phyloP scores from a whole-genome alignment of 148 eudicot genomes.

The Spergularia marina region DNA sequence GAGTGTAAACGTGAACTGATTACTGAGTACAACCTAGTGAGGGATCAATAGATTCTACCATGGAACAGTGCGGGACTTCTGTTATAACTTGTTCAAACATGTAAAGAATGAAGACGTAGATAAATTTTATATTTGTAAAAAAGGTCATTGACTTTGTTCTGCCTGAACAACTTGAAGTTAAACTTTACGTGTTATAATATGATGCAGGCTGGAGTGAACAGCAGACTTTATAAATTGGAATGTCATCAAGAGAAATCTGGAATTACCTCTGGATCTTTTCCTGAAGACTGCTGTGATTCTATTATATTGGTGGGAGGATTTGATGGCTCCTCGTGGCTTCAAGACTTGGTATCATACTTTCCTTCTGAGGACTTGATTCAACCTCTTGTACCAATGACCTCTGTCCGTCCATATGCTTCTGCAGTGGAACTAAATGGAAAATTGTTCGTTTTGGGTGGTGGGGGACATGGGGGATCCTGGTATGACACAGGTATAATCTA shows the following conservation, averaged over 20 bases:
- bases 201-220: slow-evolving; percentile 50
- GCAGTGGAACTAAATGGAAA: slow-evolving; percentile 43
- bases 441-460: slow-evolving; percentile 61
- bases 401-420: slow-evolving; percentile 42
- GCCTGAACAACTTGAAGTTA: neutral
- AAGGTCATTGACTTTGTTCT: neutral
- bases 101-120: neutral
- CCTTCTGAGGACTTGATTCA: slow-evolving; percentile 37
- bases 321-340: slow-evolving; percentile 58
- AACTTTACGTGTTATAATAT: neutral
- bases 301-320: slow-evolving; percentile 59
- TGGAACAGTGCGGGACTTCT: neutral
- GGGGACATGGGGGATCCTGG: slow-evolving; percentile 39
- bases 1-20: neutral
- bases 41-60: too few relatives aligned
- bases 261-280: neutral
- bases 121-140: neutral
- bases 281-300: slow-evolving; percentile 13
- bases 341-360: slow-evolving; percentile 39
- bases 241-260: slow-evolving; percentile 9
- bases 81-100: neutral
- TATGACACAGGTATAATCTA: slow-evolving; percentile 51
- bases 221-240: slow-evolving; percentile 38
- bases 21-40: neutral
- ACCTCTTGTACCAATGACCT: slow-evolving; percentile 48